A percentile compares a stretch with the other conserved stretches of the same genome.
These are phyloP conservation scores for Debaryomycetaceae sp. DNA, from an alignment of 1,139 yeast genomes.

Conservation along the genomic window DNA sequence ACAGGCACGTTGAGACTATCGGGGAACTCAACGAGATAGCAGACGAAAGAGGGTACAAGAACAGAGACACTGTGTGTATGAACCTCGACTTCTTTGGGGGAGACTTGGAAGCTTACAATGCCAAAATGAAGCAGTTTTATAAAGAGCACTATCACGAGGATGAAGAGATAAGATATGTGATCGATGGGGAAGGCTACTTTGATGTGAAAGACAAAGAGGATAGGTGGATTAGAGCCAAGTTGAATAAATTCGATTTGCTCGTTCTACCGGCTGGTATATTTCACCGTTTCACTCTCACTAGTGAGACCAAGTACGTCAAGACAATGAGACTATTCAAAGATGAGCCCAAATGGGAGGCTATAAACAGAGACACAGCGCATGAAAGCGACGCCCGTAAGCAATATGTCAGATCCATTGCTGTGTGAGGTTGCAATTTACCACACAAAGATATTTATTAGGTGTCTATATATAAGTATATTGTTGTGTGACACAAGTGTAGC, in stretches of 20 bases:
- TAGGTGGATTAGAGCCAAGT: constrained; percentile 74
- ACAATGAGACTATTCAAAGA: constrained; percentile 87
- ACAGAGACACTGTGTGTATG: constrained; percentile 70
- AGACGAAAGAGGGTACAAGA: constrained; percentile 65
- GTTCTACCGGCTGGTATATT: constrained; percentile 89
- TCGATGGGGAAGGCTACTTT: constrained; percentile 90
- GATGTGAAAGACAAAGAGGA: constrained; percentile 74
- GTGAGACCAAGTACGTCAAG: constrained; percentile 53
- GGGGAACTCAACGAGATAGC: constrained; percentile 70
- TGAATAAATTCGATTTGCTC: constrained; percentile 63
- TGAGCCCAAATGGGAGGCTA: constrained; percentile 95
- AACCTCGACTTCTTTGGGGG: constrained; percentile 62
- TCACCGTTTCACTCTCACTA: constrained; percentile 81
- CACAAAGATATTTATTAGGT: constrained; percentile 1
- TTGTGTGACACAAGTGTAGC: not conserved
- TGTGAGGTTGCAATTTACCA: constrained; percentile 7
- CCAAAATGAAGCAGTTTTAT: constrained; percentile 69
- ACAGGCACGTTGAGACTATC: constrained; percentile 48
- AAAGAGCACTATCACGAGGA: constrained; percentile 94
- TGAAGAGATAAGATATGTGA: constrained; percentile 88
- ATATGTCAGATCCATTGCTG: constrained; percentile 29
- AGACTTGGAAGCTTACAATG: constrained; percentile 54
- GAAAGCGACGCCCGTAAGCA: constrained; percentile 28
- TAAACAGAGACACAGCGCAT: constrained; percentile 49
- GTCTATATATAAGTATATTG: not conserved